Percentiles rank a stretch among this genome's conserved stretches.
Evolutionary conservation across 768 basidiomycete genomes (phyloP).

Genomic region (Leccinum uliginosum): DNA sequence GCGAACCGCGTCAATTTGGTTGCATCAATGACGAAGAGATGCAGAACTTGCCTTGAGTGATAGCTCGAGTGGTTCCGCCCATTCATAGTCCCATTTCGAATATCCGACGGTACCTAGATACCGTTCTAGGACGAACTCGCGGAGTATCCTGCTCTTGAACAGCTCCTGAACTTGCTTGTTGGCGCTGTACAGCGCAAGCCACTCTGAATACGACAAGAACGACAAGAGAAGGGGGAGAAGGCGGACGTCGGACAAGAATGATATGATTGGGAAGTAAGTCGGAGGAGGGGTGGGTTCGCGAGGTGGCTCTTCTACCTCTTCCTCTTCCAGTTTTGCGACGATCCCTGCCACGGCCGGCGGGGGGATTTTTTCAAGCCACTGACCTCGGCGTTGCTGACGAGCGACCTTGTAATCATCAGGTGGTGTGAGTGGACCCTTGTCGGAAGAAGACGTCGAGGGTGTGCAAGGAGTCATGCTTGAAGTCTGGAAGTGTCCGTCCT

Average conservation of each 20-base stretch:
- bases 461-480: not conserved
- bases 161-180: constrained; percentile 53
- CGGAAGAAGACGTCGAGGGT: not conserved
- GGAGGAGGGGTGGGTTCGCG: constrained; percentile 25
- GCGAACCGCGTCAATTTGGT: constrained; percentile 9
- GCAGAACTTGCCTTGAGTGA: constrained; percentile 51
- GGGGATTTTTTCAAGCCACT: constrained; percentile 36
- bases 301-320: constrained; percentile 9
- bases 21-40: not conserved
- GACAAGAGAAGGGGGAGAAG: constrained; percentile 53
- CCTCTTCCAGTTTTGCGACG: constrained; percentile 23
- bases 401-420: constrained; percentile 39
- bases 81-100: constrained; percentile 51
- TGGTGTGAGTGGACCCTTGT: constrained; percentile 10
- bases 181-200: constrained; percentile 56
- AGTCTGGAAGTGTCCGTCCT: constrained; percentile 2
- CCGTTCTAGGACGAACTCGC: constrained; percentile 65
- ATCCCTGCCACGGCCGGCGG: constrained; percentile 34
- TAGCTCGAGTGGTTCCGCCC: constrained; percentile 58
- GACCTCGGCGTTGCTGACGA: constrained; percentile 38
- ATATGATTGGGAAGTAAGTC: constrained; percentile 46
- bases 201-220: constrained; percentile 69
- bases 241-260: constrained; percentile 49
- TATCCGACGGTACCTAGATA: constrained; percentile 74
- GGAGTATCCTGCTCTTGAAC: constrained; percentile 44